A percentile compares a stretch with the other conserved stretches of the same genome.
phyloP scores from a whole-genome alignment of 139 green algal genomes.

The Haematococcus lacustris region DNA sequence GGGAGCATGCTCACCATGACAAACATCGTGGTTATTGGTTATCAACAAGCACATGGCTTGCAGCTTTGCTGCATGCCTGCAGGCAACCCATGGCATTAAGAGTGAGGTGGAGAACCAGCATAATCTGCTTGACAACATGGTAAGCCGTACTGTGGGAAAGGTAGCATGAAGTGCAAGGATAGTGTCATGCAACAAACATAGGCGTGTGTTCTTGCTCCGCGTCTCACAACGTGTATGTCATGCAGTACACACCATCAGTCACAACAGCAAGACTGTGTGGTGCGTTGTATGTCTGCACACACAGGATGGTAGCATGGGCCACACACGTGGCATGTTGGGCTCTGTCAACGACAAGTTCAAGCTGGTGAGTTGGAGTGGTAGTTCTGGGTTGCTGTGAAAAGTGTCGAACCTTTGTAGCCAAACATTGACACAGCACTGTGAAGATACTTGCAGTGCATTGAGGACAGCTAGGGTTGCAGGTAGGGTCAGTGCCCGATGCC shows the following conservation, averaged over 20 bases:
- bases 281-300: background rate
- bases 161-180: background rate
- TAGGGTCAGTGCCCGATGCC: no score
- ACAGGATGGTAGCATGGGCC: conserved; percentile 43
- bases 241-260: background rate
- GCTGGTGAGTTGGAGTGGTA: conserved; percentile 37
- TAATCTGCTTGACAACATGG: conserved; percentile 58
- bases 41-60: background rate
- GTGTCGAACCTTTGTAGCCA: no score
- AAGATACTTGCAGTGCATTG: no score
- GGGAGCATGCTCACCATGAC: background rate
- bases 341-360: conserved; percentile 53
- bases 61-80: background rate
- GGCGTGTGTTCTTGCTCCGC: background rate
- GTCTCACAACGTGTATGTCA: background rate
- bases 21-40: background rate
- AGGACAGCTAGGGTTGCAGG: no score
- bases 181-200: background rate
- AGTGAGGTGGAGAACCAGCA: conserved; percentile 55
- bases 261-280: background rate
- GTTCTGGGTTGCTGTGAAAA: no score
- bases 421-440: no score
- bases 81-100: conserved; percentile 59
- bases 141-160: conserved; percentile 4
- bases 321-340: conserved; percentile 35